These are phyloP conservation scores for Lachancea meyersii DNA, from an alignment of 805 yeast species.

Conservation along the genomic window DNA sequence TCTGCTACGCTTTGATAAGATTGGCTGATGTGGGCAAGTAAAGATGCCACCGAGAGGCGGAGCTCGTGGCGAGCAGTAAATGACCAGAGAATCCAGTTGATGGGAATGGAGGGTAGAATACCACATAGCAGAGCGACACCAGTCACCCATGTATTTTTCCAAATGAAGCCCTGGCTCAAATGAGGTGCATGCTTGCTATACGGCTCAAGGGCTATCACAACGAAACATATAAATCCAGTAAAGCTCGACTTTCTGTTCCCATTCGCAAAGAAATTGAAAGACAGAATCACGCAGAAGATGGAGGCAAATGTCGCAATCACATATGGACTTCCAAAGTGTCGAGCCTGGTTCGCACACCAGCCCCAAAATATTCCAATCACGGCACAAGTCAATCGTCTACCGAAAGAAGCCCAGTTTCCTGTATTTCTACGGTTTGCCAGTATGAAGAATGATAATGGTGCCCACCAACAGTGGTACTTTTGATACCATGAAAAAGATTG, in stretches of 20 bases:
- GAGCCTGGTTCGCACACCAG: slow-evolving; percentile 40
- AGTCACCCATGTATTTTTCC: slow-evolving; percentile 38
- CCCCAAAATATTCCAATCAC: slow-evolving; percentile 43
- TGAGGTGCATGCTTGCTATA: slow-evolving; percentile 15
- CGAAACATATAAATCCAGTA: slow-evolving; percentile 37
- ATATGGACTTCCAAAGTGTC: slow-evolving; percentile 34
- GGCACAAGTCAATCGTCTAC: slow-evolving; percentile 33
- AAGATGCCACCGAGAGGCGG: slow-evolving; percentile 34
- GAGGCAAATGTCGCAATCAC: slow-evolving; percentile 39
- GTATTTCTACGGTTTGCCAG: slow-evolving; percentile 39
- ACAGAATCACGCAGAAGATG: slow-evolving; percentile 30
- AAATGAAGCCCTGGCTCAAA: slow-evolving; percentile 24
- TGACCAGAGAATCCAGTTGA: slow-evolving; percentile 46
- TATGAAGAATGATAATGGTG: slow-evolving; percentile 34
- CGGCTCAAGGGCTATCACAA: slow-evolving; percentile 35
- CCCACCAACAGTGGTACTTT: slow-evolving; percentile 40
- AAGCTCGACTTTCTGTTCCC: slow-evolving; percentile 41
- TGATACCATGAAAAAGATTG: slow-evolving; percentile 39
- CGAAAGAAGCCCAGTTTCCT: slow-evolving; percentile 33
- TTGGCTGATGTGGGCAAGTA: slow-evolving; percentile 40
- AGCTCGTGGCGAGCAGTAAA: slow-evolving; percentile 41
- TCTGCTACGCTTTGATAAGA: slow-evolving; percentile 44
- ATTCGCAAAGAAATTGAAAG: slow-evolving; percentile 33
- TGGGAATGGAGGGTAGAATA: slow-evolving; percentile 32
- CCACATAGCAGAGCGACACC: slow-evolving; percentile 38